Evolutionary conservation across 768 basidiomycete genomes (phyloP).

Genomic region (Tulasnella sp.): DNA sequence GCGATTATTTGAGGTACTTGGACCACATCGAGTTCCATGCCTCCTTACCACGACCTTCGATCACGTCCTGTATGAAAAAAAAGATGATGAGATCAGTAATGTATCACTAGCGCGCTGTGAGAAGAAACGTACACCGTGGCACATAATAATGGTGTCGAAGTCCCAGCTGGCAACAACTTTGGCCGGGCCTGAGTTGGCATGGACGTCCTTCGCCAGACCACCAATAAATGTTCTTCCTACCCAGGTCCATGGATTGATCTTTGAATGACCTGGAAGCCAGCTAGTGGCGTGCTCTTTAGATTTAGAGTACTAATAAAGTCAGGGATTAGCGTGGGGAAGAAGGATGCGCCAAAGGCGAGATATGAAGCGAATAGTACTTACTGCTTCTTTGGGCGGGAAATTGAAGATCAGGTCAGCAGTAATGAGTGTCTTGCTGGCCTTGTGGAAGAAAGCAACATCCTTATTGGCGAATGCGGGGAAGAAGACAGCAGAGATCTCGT

Average conservation of each 20-base stretch:
- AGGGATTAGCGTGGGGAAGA: constrained; percentile 18
- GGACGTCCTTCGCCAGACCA: constrained; percentile 18
- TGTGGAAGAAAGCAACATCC: constrained; percentile 74
- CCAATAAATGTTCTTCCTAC: constrained; percentile 20
- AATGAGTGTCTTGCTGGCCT: constrained; percentile 54
- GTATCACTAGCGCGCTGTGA: too few species aligned
- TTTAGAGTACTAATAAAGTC: constrained; percentile 23
- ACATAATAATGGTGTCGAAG: constrained; percentile 61
- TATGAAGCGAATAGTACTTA: constrained; percentile 6
- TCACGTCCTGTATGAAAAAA: constrained; percentile 35
- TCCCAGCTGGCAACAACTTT: constrained; percentile 58
- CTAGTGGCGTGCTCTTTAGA: constrained; percentile 5
- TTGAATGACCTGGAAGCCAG: neutral
- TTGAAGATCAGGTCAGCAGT: constrained; percentile 78
- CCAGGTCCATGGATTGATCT: neutral
- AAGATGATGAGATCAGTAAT: constrained; percentile 21
- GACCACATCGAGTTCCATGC: constrained; percentile 39
- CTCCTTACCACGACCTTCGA: constrained; percentile 45
- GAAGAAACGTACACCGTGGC: constrained; percentile 40
- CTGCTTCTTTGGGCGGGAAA: constrained; percentile 63
- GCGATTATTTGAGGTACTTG: constrained; percentile 20
- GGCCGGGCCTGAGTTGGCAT: constrained; percentile 46
- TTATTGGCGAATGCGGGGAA: constrained; percentile 60
- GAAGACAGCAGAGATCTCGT: constrained; percentile 46
- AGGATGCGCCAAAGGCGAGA: neutral